Conservation (phyloP, 2,329 filamentous ascomycete genomes). For the Aspergillus novoparasiticus region DNA sequence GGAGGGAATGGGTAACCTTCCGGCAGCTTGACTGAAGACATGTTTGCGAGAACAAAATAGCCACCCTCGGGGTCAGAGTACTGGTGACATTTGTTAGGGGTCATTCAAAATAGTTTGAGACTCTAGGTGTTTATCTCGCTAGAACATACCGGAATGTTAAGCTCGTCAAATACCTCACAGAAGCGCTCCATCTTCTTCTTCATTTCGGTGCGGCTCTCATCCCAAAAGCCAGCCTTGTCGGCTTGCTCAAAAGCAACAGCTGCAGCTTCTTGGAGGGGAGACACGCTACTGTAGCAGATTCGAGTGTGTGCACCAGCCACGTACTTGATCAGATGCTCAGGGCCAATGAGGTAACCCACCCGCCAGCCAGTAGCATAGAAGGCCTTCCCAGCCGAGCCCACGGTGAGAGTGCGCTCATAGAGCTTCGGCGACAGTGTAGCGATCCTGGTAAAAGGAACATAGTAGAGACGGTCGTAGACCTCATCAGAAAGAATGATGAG, state of each 20-base stretch:
- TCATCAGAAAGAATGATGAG: conserved; percentile 92
- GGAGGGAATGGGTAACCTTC: conserved; percentile 83
- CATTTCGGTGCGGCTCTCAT: conserved; percentile 81
- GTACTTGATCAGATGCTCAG: conserved; percentile 83
- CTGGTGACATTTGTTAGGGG: conserved; percentile 25
- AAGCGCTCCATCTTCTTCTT: conserved; percentile 84
- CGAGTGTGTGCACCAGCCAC: conserved; percentile 90
- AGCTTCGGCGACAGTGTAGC: conserved; percentile 89
- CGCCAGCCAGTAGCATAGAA: conserved; percentile 98
- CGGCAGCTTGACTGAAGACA: conserved; percentile 83
- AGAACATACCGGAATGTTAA: conserved; percentile 63
- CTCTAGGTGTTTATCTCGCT: not conserved
- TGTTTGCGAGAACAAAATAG: conserved; percentile 96
- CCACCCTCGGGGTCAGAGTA: conserved; percentile 94
- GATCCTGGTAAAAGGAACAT: conserved; percentile 91
- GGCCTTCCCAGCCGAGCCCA: conserved; percentile 95
- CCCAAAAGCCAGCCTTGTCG: conserved; percentile 84
- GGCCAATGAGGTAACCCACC: conserved; percentile 92
- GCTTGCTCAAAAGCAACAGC: conserved; percentile 94
- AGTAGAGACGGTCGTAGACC: conserved; percentile 94
- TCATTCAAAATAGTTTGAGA: not conserved
- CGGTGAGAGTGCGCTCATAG: conserved; percentile 83
- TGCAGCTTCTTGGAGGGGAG: conserved; percentile 89
- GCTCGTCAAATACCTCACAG: conserved; percentile 77
- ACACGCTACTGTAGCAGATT: conserved; percentile 94